Base-by-base conservation (phyloP, 1,139 yeast species). In the Pichia terricola region DNA sequence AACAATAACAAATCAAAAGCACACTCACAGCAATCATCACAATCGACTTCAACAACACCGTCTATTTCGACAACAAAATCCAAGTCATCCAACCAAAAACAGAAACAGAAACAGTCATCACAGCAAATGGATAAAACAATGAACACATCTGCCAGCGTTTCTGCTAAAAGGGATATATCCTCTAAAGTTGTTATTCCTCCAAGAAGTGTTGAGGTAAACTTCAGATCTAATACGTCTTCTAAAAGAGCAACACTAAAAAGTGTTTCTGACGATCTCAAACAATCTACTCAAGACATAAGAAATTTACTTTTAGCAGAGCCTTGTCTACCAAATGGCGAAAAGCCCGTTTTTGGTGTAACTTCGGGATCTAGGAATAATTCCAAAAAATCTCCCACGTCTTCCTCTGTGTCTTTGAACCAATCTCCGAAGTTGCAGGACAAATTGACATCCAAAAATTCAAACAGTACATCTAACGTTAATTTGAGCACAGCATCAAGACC, bases 381-480 rank as follows among this genome's bases (percentile, higher is more conserved):
- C 16, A 22, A 26, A 11, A 34, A 28, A n/a, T 35, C 38, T 10
- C 33, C 33, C 2, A 10, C 32, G 4, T 4, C 4, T 28, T 9
- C 11, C 5, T 9, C 27, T 5, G 5, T 11, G n/a, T 7, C n/a
- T 30, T 16, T 5, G 27, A 37, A 26, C 22, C 34, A 27, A 9
- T 33, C 9, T 8, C 35, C 32, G 6, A 16, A 9, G 11, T 10
- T 10, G 11, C 32, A 30, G 10, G 35, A 27, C 61, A 45, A 70
- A 44, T 75, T 76, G 5, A 66, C 64, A 52, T 77, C 77, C 1
- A 60, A 59, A 28, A 63, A 60, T 35, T 73, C 69, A 7, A 66
- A 69, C 49, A 57, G 43, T 28, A 38, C 16, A 7, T 16, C 42
- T 8, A 37, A 11, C 28, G 11, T 30, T 28, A 31, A 28, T 27